phyloP scores from a whole-genome alignment of 2,329 filamentous ascomycete genomes.

The Knoxdaviesia proteae region DNA sequence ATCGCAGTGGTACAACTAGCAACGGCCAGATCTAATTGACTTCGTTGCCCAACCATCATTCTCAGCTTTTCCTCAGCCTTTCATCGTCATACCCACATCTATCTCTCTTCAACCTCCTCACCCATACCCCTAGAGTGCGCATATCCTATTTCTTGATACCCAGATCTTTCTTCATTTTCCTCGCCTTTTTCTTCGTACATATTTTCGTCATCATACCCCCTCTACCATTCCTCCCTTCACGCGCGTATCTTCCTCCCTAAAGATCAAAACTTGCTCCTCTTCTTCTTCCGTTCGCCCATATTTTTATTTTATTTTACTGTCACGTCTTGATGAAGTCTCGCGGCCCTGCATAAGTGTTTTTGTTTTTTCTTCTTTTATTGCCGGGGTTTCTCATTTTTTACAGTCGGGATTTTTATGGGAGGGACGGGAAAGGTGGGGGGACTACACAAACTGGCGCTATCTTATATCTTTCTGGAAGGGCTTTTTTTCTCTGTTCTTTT shows the following conservation, averaged over 20 bases:
- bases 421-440: no score
- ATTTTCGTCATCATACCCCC: background rate
- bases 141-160: constrained; percentile 8
- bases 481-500: no score
- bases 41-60: no score
- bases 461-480: no score
- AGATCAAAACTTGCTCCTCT: no score
- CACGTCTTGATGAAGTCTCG: no score
- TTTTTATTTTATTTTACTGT: background rate
- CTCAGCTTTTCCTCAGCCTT: constrained; percentile 1
- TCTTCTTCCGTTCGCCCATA: background rate
- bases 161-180: background rate
- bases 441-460: no score
- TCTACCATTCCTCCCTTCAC: background rate
- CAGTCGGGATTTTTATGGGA: background rate
- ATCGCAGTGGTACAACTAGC: constrained; percentile 12
- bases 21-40: no score
- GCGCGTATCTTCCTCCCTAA: background rate
- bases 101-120: background rate
- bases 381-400: background rate
- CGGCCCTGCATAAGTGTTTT: background rate
- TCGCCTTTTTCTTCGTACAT: background rate
- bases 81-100: constrained; percentile 5
- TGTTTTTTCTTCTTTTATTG: background rate
- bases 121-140: background rate